Percentiles rank a stretch among this genome's conserved stretches.
Conservation (phyloP, 805 yeast genomes). For the Yamadazyma scolyti region DNA sequence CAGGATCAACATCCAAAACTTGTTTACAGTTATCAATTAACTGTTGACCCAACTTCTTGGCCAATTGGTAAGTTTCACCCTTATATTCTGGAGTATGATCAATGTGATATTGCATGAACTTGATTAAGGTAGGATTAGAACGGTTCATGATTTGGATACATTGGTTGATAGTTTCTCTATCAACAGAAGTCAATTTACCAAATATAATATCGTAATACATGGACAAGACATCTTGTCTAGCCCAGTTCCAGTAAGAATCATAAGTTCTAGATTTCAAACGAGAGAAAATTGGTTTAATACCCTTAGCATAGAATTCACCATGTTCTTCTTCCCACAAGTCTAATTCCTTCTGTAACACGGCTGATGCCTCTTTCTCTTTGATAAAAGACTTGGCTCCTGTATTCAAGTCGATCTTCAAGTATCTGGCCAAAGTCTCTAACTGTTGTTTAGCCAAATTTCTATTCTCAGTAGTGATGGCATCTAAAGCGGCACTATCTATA, state of each 20-base stretch:
- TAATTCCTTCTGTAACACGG: slow-evolving; percentile 79
- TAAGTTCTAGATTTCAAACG: slow-evolving; percentile 91
- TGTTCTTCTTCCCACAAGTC: slow-evolving; percentile 81
- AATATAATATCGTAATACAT: slow-evolving; percentile 95
- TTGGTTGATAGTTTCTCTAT: slow-evolving; percentile 93
- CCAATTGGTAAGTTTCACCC: slow-evolving; percentile 91
- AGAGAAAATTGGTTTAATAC: slow-evolving; percentile 87
- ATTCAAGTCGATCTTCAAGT: slow-evolving; percentile 87
- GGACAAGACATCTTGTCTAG: slow-evolving; percentile 91
- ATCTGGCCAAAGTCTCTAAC: slow-evolving; percentile 90
- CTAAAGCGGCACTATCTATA: slow-evolving; percentile 94
- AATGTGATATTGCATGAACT: slow-evolving; percentile 91
- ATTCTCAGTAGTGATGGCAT: slow-evolving; percentile 69
- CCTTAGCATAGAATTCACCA: slow-evolving; percentile 92
- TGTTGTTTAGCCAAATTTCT: slow-evolving; percentile 69
- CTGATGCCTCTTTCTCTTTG: slow-evolving; percentile 80
- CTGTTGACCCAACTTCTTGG: slow-evolving; percentile 86
- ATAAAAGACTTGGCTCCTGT: slow-evolving; percentile 84
- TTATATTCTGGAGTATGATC: slow-evolving; percentile 77
- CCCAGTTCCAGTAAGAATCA: slow-evolving; percentile 99
- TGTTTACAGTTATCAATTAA: slow-evolving; percentile 94
- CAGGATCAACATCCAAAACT: slow-evolving; percentile 76
- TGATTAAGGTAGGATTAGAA: slow-evolving; percentile 87
- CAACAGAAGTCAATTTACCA: slow-evolving; percentile 86
- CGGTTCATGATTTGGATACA: slow-evolving; percentile 98